Percentiles rank a stretch among this genome's conserved stretches.
phyloP scores from a whole-genome alignment of 2,329 filamentous ascomycete species.

The Trichoderma koningiopsis region DNA sequence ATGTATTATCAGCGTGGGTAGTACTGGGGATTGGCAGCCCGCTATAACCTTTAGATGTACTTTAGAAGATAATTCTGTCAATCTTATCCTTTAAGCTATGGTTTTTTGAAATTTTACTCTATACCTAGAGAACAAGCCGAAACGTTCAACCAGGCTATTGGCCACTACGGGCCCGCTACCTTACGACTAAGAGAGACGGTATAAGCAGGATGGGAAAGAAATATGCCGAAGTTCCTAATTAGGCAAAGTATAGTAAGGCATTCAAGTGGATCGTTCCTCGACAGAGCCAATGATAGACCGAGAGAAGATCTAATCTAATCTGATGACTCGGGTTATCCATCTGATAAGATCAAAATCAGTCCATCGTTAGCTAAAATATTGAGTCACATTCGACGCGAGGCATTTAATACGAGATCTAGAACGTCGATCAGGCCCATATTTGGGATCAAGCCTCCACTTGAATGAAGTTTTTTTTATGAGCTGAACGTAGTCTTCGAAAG shows the following conservation, averaged over 20 bases:
- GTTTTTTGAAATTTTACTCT: background rate
- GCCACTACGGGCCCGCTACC: background rate
- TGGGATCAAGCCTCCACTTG: background rate
- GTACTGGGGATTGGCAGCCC: background rate
- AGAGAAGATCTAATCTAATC: slow-evolving; percentile 18
- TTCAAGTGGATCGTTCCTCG: background rate
- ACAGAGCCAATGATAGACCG: background rate
- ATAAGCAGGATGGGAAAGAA: background rate
- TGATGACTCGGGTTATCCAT: slow-evolving; percentile 10
- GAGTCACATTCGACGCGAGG: background rate
- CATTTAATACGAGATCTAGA: slow-evolving; percentile 10
- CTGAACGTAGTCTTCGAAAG: background rate
- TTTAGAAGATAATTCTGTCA: too few relatives aligned
- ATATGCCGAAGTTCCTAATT: background rate
- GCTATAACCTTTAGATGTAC: background rate
- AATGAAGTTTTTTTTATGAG: background rate
- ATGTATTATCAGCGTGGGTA: too few relatives aligned
- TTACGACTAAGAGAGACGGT: background rate
- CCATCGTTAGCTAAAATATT: slow-evolving; percentile 14
- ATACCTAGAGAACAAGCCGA: background rate
- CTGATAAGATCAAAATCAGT: slow-evolving; percentile 23
- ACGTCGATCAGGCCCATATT: slow-evolving; percentile 1
- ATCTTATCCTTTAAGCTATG: background rate
- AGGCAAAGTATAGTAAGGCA: background rate
- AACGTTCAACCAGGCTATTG: background rate